Percentiles rank a stretch among this genome's conserved stretches.
Conservation (phyloP, 352 stramenopile genomes). For the Phytophthora nicotianae region DNA sequence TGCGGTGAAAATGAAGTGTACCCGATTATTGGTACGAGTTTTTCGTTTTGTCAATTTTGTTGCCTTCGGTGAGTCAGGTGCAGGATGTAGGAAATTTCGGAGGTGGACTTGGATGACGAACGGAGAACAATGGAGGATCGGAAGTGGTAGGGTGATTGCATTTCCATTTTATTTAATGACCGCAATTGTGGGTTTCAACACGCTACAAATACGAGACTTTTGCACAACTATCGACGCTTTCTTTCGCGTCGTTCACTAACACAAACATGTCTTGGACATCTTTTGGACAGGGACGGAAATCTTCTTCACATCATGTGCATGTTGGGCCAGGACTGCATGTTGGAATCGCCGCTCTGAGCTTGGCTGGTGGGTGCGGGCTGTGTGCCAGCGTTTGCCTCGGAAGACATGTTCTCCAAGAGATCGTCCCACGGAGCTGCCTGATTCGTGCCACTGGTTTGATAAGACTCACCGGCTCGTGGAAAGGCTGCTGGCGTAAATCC, state of each 20-base stretch:
- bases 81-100: too few species aligned
- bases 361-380: conserved; percentile 17
- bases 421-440: conserved; percentile 66
- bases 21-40: neutral
- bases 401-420: conserved; percentile 77
- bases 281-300: neutral
- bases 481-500: conserved; percentile 20
- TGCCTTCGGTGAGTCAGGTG: neutral
- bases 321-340: conserved; percentile 73
- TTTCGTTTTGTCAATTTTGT: neutral
- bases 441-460: conserved; percentile 18
- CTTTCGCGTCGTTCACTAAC: conserved; percentile 35
- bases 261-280: conserved; percentile 4
- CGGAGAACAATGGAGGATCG: neutral
- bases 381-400: conserved; percentile 24
- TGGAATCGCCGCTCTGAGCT: conserved; percentile 53
- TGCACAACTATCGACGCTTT: conserved; percentile 35
- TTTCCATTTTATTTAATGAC: conserved; percentile 20
- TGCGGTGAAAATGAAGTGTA: neutral
- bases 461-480: conserved; percentile 23
- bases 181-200: conserved; percentile 28
- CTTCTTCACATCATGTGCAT: conserved; percentile 71
- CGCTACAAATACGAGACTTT: conserved; percentile 25
- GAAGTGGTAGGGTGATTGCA: neutral
- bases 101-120: neutral